Conservation (phyloP, 1,284 basidiomycete genomes). For the Apiotrichum veenhuisii region DNA sequence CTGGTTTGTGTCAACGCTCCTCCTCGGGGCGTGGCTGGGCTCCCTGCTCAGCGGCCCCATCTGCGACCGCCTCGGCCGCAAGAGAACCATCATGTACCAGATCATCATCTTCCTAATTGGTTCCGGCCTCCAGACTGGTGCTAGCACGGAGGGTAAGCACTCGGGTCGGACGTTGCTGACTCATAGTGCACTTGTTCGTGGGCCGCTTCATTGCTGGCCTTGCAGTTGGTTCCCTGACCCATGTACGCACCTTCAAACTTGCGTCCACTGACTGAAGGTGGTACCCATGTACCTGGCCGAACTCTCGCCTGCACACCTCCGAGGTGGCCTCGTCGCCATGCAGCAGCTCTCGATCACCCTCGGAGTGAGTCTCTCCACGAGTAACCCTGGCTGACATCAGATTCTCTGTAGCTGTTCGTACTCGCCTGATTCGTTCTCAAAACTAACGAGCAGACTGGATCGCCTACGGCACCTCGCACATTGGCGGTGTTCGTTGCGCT, state of each 20-base stretch:
- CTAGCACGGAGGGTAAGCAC: slow-evolving; percentile 51
- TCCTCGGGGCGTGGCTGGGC: slow-evolving; percentile 25
- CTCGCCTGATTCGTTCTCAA: no score
- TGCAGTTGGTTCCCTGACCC: slow-evolving; percentile 38
- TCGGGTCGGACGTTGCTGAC: slow-evolving; percentile 14
- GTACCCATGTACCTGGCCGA: slow-evolving; percentile 63
- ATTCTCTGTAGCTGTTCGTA: slow-evolving; percentile 61
- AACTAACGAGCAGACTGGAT: no score
- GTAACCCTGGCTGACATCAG: no score
- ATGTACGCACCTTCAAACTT: no score
- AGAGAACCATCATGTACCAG: slow-evolving; percentile 23
- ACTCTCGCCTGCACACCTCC: slow-evolving; percentile 67
- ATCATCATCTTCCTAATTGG: slow-evolving; percentile 53
- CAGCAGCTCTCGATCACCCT: slow-evolving; percentile 72
- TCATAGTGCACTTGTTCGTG: slow-evolving; percentile 32
- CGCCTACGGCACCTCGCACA: slow-evolving; percentile 24
- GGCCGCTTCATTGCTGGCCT: slow-evolving; percentile 45
- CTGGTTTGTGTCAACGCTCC: slow-evolving; percentile 21
- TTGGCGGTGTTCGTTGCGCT: slow-evolving; percentile 24
- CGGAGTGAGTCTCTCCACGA: no score
- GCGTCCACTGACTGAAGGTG: no score
- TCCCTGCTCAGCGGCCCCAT: slow-evolving; percentile 25
- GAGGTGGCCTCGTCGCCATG: slow-evolving; percentile 68
- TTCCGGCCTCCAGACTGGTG: slow-evolving; percentile 48
- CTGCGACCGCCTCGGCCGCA: slow-evolving; percentile 22